Base-by-base conservation (phyloP, 2,329 filamentous ascomycete genomes). In the Beauveria caledonica region DNA sequence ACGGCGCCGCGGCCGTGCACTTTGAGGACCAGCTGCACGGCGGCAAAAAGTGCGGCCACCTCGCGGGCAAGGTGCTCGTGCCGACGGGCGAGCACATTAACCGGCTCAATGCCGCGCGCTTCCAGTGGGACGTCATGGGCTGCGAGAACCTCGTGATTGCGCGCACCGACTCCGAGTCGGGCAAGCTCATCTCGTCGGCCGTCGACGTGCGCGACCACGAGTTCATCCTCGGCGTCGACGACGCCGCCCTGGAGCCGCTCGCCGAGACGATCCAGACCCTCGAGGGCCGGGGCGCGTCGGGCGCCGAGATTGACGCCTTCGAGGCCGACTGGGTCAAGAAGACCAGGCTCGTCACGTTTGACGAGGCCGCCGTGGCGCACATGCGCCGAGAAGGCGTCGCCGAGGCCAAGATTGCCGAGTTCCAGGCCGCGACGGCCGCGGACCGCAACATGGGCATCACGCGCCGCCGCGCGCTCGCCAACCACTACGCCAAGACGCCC, bases 91-190 rank as follows among this genome's bases (percentile, higher is more conserved):
- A 97, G 72, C 94, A 99, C 77, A 96, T 97, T 79, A 97, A 96
- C 77, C 87, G 94, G 29, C 85, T 99, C 5, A 87, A 92, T 21
- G 92, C 94, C 1, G 87, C 93, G 3, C 87, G 94, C 62, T 97
- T 96, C 77, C 94, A 99, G 71, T 99, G 93, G 93, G 94, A 99
- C 69, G 81, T 97, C 67, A 97, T 99, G 93, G 94, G 93, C 51
- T 87, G 85, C 57, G 94, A 99, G 77, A 97, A 96, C 72, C 81
- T 97, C 4, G 86, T 97, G 46, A 94, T 99, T 70, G 94, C 94
- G 3, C 87, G 94, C 61, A 97, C 94, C 1, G 94, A 99, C 73
- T 95, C 92, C 0, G 94, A 97, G 75, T 96, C 90, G 63, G 94
- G 93, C 50, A 92, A 87, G 72, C 82, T 99, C 23, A 81, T 99